Evolutionary conservation across 1,284 basidiomycete species (phyloP), one percentile per base, ranked within the genome.

Genomic region (Puccinia triticina): DNA sequence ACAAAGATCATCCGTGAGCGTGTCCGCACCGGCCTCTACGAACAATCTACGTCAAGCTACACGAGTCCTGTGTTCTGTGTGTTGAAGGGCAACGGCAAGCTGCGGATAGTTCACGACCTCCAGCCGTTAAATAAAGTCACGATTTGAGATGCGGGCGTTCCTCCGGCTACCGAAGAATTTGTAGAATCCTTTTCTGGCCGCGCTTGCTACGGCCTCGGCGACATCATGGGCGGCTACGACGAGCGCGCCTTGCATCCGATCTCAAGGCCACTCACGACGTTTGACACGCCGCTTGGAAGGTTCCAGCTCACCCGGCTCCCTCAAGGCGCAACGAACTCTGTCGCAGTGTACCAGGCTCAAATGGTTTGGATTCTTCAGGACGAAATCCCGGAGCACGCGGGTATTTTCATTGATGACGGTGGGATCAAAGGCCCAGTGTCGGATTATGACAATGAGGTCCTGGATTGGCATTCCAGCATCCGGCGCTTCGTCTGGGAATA

Each of bases 401-500:
- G 21, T 2, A 66, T 66, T 14, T 66, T 66, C 16, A 66, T 66
- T 21, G 61, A 66, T n/a, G 61, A 66, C 2, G 61, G 10, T 2
- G 61, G 61, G 2, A 66, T 66, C 11, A 66, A 66, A n/a, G 61
- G 61, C 10, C 61, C 61, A 3, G 3, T 2, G 16, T 34, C 32
- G 10, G 23, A 14, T 32, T 66, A 66, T 14, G 23, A 64, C 32
- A 34, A 64, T 18, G 12, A 29, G 18, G 8, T 18, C 5, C 32
- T 69, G 34, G 34, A 69, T n/a, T n/a, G n/a, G n/a, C n/a, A 71
- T 21, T 11, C 32, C 3, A n/a, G 67, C 8, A 71, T 71, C 32
- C 40, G 67, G 32, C 7, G 67, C 2, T 71, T 71, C 34, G 26
- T 71, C 7, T 71, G 67, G 67, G 67, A 71, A 23, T 71, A 32